Evolutionary conservation across 148 eudicot genomes (phyloP).

Genomic region (Vaccinium vitisidaea): DNA sequence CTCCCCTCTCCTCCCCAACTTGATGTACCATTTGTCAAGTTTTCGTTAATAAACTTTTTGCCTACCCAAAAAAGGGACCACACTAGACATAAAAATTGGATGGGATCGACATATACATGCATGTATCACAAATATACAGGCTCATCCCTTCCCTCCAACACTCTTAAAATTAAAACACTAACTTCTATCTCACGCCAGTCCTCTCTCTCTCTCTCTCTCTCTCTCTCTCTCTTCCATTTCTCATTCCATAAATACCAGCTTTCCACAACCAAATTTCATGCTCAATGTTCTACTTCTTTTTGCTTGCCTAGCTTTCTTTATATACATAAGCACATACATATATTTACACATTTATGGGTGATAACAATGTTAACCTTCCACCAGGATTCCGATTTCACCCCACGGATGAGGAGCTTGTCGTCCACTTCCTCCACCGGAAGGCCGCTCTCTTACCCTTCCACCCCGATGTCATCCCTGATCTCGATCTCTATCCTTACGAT

Average conservation of each 20-base stretch:
- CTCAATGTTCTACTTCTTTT: background rate
- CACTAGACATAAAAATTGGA: background rate
- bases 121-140: background rate
- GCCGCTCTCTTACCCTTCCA: constrained; percentile 64
- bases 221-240: constrained; percentile 19
- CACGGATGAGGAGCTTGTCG: constrained; percentile 81
- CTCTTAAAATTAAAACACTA: constrained; percentile 13
- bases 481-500: constrained; percentile 68
- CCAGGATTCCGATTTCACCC: constrained; percentile 91
- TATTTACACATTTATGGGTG: constrained; percentile 34
- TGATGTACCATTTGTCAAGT: no score
- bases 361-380: constrained; percentile 49
- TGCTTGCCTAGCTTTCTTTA: background rate
- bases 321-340: background rate
- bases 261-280: background rate
- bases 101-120: background rate
- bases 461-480: constrained; percentile 90
- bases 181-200: constrained; percentile 41
- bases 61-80: background rate
- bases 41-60: no score
- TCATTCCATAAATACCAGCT: constrained; percentile 28
- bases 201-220: constrained; percentile 20
- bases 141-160: background rate
- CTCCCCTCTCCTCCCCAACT: no score
- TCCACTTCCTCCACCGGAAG: constrained; percentile 83